Evolutionary conservation across 192 early-diverging fungal genomes (phyloP), one percentile per base, ranked within the genome.

Genomic region (Backusella circina): DNA sequence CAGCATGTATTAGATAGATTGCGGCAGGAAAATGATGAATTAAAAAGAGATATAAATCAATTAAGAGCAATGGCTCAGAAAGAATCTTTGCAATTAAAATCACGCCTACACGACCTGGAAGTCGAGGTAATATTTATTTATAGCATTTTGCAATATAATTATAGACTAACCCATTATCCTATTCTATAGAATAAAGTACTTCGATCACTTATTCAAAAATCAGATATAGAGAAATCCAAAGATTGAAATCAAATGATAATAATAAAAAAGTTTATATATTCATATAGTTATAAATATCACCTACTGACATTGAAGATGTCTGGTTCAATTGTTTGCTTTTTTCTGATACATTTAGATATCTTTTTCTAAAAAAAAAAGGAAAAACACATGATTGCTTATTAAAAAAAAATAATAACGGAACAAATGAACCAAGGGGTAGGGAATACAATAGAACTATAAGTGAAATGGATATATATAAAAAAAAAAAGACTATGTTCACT

Each of bases 121-220:
- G 68, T 81, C 36, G 76, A 81, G 80, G 80, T 77, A 73, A 75
- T 35, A 61, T 73, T 28, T 64, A 36, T 51, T 36, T 64, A 30
- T 36, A 21, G 32, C 61, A 6, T 71, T 30, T 16, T 61, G 16
- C 5, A 41, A 41, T 41, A 16, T 41, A 41, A 41, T 41, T 41
- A 41, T 41, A 41, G 3, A 41, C 16, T 41, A 15, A 41, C 39
- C 16, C 39, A 41, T n/a, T n/a, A n/a, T 15, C 39, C 38, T 2
- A 57, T 36, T 32, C 16, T 66, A 44, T 66, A 78, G 77, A 78
- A 78, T 18, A 74, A 78, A 38, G 67, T 73, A 18, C 36, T 78
- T 13, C 9, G 77, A 57, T 78, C 77, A 30, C 39, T 78, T n/a
- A 67, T 78, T 32, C 21, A 61, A 61, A 61, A 61, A 57, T 78